Base-by-base conservation (phyloP, 73 alveolate genomes). In the Paraurostyla sp. region DNA sequence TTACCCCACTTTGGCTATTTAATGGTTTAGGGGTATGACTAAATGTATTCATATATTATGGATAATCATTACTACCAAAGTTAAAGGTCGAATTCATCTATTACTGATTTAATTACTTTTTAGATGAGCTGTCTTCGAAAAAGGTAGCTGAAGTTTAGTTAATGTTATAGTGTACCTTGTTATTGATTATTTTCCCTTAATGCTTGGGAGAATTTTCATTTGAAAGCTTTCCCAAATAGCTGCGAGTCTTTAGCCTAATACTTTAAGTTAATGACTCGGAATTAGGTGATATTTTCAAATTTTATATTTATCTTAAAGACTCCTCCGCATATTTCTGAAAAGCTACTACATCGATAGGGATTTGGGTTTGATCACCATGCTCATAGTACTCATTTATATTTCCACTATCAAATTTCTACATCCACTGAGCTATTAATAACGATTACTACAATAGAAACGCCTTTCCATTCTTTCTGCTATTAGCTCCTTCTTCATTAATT, bases 301-400 rank as follows among this genome's bases (percentile, higher is more conserved):
- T 22, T 16, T 49, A 50, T 32, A 73, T 38, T 16, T 73, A 20
- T 2, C 46, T 33, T 15, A 73, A 36, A 73, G 71, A 48, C 30
- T 73, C 86, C 4, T 73, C 9, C 2, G 86, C 71, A 73, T 45
- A 73, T 46, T 73, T 45, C 46, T 49, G 33, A 36, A 73, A 73
- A 4, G 65, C 86, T 7, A 18, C 15, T 1, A 73, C 46, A 7
- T 49, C 71, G 3, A 50, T 1, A 43, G 86, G 86, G 33, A 32
- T 56, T 48, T 33, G 3, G 0, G 52, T 9, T 32, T 16, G 4
- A 33, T 45, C 56, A 48, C 38, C 71, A 73, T 73, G 22, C 11
- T 73, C 86, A 65, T 65, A 65, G 59, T 48, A 73, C 52, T 73
- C 86, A 73, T 73, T 73, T 23, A 73, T 49, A 48, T 73, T 73